phyloP scores from a whole-genome alignment of 768 basidiomycete species.

The Cubamyces lactineus region DNA sequence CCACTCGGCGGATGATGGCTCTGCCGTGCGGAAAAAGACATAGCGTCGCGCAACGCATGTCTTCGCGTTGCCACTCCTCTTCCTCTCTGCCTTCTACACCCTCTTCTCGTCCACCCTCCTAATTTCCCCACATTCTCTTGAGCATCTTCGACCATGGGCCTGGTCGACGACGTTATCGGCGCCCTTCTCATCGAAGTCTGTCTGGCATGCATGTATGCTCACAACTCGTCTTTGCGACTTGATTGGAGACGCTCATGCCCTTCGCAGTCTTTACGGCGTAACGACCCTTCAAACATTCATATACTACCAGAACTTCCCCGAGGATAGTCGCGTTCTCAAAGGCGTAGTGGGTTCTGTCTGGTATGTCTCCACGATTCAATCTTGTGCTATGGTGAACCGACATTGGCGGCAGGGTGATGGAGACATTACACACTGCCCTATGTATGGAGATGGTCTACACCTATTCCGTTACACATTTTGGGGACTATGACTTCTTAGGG shows the following conservation, averaged over 20 bases:
- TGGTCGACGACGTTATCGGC: conserved; percentile 4
- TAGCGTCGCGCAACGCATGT: neutral
- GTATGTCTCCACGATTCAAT: neutral
- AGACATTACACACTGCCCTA: conserved; percentile 11
- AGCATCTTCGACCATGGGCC: neutral
- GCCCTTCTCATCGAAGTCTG: conserved; percentile 13
- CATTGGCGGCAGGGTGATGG: neutral
- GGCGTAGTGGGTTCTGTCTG: conserved; percentile 8
- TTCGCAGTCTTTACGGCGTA: conserved; percentile 12
- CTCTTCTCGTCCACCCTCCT: neutral
- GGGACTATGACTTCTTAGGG: conserved; percentile 12
- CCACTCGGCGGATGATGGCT: neutral
- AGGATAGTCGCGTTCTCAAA: conserved; percentile 8
- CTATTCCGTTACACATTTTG: conserved; percentile 11
- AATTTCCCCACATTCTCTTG: neutral
- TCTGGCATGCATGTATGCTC: conserved; percentile 13
- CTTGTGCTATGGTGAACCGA: neutral
- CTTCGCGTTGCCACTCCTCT: neutral
- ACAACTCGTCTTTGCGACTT: no score
- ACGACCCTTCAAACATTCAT: conserved; percentile 15
- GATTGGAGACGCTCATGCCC: no score
- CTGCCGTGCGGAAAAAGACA: neutral
- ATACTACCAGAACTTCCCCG: conserved; percentile 6
- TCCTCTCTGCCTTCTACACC: neutral
- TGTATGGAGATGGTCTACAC: conserved; percentile 13